These are phyloP conservation scores for Citrus hindsii DNA, from an alignment of 345 rosid species.

Conservation along the genomic window DNA sequence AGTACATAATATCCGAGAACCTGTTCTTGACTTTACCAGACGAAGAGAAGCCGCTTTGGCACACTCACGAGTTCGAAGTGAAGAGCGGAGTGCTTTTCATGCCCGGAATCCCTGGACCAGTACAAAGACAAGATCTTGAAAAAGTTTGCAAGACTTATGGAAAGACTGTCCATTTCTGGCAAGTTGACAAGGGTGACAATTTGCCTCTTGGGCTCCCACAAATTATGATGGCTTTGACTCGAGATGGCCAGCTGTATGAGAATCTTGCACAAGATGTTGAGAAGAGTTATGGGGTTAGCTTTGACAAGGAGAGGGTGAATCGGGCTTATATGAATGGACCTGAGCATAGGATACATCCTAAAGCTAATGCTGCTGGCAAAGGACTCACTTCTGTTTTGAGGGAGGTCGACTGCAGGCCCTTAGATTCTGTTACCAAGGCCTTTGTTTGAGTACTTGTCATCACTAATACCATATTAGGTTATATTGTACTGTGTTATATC, in stretches of 20 bases:
- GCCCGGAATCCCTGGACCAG: conserved; percentile 60
- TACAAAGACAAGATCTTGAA: conserved; percentile 62
- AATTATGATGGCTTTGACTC: conserved; percentile 68
- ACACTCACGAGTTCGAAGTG: conserved; percentile 72
- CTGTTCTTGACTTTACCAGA: conserved; percentile 64
- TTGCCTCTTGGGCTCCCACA: conserved; percentile 78
- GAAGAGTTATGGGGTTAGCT: conserved; percentile 41
- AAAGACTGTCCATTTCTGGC: conserved; percentile 83
- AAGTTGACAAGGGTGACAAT: conserved; percentile 65
- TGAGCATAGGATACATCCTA: conserved; percentile 59
- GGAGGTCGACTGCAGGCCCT: conserved; percentile 55
- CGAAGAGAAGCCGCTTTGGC: conserved; percentile 80
- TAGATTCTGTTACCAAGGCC: conserved; percentile 47
- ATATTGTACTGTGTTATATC: too few species aligned
- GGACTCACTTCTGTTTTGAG: conserved; percentile 48
- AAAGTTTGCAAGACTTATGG: conserved; percentile 70
- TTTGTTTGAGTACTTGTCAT: conserved; percentile 34
- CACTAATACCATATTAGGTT: too few species aligned
- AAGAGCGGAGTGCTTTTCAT: conserved; percentile 75
- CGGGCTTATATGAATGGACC: conserved; percentile 64
- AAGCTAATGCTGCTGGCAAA: conserved; percentile 63
- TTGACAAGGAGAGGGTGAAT: conserved; percentile 47
- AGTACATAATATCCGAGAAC: conserved; percentile 68
- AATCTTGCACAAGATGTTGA: conserved; percentile 50
- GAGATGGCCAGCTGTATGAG: conserved; percentile 62